Evolutionary conservation across 169 alveolate genomes (phyloP).

Genomic region (Perkinsus marinus): DNA sequence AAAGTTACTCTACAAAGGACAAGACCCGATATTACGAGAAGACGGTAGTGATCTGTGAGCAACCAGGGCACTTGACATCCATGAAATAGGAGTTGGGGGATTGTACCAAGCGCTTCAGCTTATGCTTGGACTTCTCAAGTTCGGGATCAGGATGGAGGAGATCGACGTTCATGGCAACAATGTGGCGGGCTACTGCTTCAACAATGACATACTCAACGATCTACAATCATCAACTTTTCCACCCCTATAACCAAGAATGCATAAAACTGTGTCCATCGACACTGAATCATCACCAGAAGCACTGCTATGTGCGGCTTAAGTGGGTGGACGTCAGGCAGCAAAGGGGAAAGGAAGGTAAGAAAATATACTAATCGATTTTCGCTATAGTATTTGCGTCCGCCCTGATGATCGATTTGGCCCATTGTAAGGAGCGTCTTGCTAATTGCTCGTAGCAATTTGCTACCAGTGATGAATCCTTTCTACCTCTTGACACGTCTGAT

Average conservation of each 20-base stretch:
- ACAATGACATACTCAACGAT: too few relatives aligned
- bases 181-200: neutral
- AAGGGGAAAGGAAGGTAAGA: neutral
- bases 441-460: neutral
- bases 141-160: constrained; percentile 84
- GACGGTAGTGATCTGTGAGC: constrained; percentile 82
- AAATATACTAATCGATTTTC: neutral
- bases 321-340: neutral
- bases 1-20: too few relatives aligned
- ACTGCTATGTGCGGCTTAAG: too few relatives aligned
- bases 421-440: neutral
- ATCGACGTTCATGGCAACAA: constrained; percentile 78
- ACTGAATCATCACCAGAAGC: too few relatives aligned
- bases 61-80: constrained; percentile 94
- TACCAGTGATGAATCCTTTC: neutral
- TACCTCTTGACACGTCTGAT: neutral
- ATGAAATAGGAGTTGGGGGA: constrained; percentile 93
- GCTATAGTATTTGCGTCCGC: neutral
- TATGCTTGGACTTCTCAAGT: constrained; percentile 83
- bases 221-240: too few relatives aligned
- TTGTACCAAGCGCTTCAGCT: constrained; percentile 89
- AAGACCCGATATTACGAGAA: constrained; percentile 38
- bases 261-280: too few relatives aligned
- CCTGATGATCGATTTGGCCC: neutral
- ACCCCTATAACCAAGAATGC: too few relatives aligned